These are phyloP conservation scores for Beta vulgaris DNA, from an alignment of 148 eudicot genomes.

Conservation along the genomic window DNA sequence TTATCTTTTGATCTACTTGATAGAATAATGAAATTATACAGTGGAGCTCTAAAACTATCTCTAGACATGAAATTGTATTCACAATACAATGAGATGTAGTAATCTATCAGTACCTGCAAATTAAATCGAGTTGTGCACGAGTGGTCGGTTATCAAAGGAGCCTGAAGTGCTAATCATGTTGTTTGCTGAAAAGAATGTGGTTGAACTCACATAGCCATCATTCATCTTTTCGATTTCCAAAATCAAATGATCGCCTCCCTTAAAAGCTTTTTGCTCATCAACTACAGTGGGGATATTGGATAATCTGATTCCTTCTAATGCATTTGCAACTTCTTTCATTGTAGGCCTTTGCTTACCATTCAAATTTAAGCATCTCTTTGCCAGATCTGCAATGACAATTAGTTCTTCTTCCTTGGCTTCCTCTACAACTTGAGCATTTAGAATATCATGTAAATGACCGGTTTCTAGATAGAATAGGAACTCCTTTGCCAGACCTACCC, in stretches of 20 bases:
- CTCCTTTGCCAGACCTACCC: slow-evolving; percentile 20
- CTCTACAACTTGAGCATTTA: slow-evolving; percentile 13
- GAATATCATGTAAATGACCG: neutral
- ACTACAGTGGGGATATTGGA: neutral
- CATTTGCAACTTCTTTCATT: slow-evolving; percentile 25
- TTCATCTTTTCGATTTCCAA: slow-evolving; percentile 1
- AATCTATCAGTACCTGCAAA: too few relatives aligned
- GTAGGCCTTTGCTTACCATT: slow-evolving; percentile 22
- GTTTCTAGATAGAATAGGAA: slow-evolving; percentile 20
- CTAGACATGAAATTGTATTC: too few relatives aligned
- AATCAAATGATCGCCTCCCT: neutral
- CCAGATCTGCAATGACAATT: neutral
- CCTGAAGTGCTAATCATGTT: neutral
- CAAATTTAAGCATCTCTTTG: slow-evolving; percentile 21
- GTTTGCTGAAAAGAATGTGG: slow-evolving; percentile 4
- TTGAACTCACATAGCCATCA: slow-evolving; percentile 9
- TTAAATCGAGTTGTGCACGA: too few relatives aligned
- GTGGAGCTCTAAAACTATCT: too few relatives aligned
- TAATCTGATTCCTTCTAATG: slow-evolving; percentile 14
- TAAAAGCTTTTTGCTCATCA: neutral
- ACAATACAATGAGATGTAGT: too few relatives aligned
- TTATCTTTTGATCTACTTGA: too few relatives aligned
- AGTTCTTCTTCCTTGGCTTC: slow-evolving; percentile 28
- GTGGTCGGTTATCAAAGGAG: slow-evolving; percentile 7
- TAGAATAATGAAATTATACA: too few relatives aligned